Evolutionary conservation across 148 eudicot genomes (phyloP).

Genomic region (Simmondsia chinensis): DNA sequence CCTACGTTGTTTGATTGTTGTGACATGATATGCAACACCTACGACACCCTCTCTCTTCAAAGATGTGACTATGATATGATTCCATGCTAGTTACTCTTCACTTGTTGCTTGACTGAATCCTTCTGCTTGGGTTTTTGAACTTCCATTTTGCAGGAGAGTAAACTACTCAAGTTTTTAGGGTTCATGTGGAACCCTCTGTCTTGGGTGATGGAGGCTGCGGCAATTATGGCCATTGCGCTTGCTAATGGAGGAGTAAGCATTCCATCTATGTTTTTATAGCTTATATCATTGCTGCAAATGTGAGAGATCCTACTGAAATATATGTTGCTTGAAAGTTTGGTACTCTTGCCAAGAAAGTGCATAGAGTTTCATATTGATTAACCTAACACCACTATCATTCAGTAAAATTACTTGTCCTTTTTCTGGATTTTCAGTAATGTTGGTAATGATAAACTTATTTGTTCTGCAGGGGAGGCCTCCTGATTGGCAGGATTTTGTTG

Average conservation of each 20-base stretch:
- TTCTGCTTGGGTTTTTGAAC: neutral
- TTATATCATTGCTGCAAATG: neutral
- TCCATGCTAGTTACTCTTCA: neutral
- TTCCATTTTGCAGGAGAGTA: conserved; percentile 31
- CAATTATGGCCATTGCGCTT: conserved; percentile 49
- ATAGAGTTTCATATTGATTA: too few species aligned
- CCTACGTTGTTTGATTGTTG: too few species aligned
- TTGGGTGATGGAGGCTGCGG: conserved; percentile 61
- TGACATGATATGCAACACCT: too few species aligned
- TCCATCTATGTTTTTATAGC: neutral
- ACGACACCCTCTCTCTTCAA: too few species aligned
- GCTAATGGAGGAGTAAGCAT: conserved; percentile 49
- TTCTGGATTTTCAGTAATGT: neutral
- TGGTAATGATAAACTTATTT: neutral
- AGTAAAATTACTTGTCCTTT: neutral
- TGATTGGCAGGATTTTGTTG: conserved; percentile 48
- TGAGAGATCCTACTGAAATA: neutral
- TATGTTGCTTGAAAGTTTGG: neutral
- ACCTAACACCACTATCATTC: too few species aligned
- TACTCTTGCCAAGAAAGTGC: too few species aligned
- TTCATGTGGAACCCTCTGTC: conserved; percentile 60
- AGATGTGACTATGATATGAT: too few species aligned
- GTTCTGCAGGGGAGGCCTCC: conserved; percentile 34
- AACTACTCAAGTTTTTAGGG: conserved; percentile 35
- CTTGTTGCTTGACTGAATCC: neutral